These are phyloP conservation scores for Flaveria brownii DNA, from an alignment of 129 eudicot species.

Conservation along the genomic window DNA sequence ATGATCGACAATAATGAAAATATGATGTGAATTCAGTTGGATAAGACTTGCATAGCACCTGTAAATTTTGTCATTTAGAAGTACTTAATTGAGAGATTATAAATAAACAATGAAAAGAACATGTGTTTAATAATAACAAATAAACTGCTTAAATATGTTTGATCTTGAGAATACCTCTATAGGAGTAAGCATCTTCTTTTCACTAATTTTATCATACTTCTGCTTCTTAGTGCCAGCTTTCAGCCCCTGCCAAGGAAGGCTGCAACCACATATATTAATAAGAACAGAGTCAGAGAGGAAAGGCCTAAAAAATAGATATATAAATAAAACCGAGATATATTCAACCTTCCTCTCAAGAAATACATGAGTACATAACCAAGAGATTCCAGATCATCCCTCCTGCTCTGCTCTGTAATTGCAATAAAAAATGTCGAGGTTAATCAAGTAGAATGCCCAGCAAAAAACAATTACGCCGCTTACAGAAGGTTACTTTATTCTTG, in stretches of 20 bases:
- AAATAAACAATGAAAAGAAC: neutral
- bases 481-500: slow-evolving; percentile 1
- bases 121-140: neutral
- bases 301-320: slow-evolving; percentile 17
- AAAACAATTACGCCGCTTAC: neutral
- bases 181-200: slow-evolving; percentile 72
- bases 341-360: slow-evolving; percentile 82
- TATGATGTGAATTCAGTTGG: slow-evolving; percentile 62
- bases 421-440: neutral
- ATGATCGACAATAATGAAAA: slow-evolving; percentile 69
- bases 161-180: slow-evolving; percentile 45
- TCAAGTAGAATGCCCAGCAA: neutral
- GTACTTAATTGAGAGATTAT: neutral
- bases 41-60: slow-evolving; percentile 70
- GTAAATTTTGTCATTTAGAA: slow-evolving; percentile 11
- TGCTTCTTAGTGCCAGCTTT: slow-evolving; percentile 76
- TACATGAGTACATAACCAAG: slow-evolving; percentile 91
- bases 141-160: neutral
- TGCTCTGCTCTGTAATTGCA: slow-evolving; percentile 68
- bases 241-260: slow-evolving; percentile 77
- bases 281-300: neutral
- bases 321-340: neutral
- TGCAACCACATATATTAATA: slow-evolving; percentile 21
- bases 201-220: slow-evolving; percentile 68
- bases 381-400: slow-evolving; percentile 89